Evolutionary conservation across 805 yeast genomes (phyloP), one percentile per base, ranked within the genome.

Genomic region (Yarrowia yakushimensis): DNA sequence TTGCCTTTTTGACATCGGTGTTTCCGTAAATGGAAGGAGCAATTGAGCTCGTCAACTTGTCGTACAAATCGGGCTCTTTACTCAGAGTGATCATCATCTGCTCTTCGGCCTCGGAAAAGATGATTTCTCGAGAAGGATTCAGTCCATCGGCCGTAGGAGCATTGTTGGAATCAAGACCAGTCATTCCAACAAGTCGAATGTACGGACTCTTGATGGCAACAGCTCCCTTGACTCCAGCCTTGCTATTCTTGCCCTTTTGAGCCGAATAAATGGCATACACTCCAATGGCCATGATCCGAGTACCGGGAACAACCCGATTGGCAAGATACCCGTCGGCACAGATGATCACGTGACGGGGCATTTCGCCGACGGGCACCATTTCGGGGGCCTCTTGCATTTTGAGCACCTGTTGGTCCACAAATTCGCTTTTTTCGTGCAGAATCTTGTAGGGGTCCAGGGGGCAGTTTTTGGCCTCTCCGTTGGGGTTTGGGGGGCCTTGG

Each of bases 1-100:
- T 89, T 22, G 98, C 91, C 74, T 87, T 91, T 72, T 94, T 94
- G 71, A 94, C 91, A 72, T 94, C 99, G 22, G 79, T 81, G 69
- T 90, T 91, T 42, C 99, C 99, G 74, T 87, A 94, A 72, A 94
- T 94, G 7, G 97, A 90, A 2, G 99, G 99, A 0, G 98, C 99
- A 71, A 94, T 92, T 10, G 97, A 88, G 65, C 79, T 82, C 8
- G 97, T 79, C 70, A 94, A 88, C n/a, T 85, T 79, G 55, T 91
- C 92, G 72, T 92, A 92, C 50, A 94, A 79, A 69, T 92, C 83
- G 15, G 97, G 97, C 64, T 84, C 81, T 69, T 97, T 82, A 12
- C 97, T 85, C 72, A 94, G 71, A 60, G 85, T 83, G 68, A 90
- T 72, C 70, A 94, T 91, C 72, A 89, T 92, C 73, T 94, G 97